phyloP scores from a whole-genome alignment of 2,329 filamentous ascomycete species.

The Fusarium cyanostomum region DNA sequence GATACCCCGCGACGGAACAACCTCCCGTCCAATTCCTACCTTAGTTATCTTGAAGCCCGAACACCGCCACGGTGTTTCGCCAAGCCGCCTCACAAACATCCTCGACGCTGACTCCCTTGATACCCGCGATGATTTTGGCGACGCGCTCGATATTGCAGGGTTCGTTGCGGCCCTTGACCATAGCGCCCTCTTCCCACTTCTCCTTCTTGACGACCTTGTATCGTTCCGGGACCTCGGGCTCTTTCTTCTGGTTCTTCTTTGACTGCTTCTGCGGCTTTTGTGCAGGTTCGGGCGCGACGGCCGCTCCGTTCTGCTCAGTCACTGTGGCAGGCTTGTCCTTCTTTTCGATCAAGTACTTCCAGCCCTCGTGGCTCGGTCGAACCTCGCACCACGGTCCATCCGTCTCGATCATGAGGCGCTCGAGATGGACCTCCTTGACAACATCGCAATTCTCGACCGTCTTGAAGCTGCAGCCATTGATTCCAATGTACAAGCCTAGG shows the following conservation, averaged over 20 bases:
- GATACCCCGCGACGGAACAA: conserved; percentile 43
- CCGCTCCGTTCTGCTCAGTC: conserved; percentile 37
- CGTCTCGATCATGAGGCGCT: conserved; percentile 91
- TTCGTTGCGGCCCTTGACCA: conserved; percentile 97
- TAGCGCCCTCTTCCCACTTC: conserved; percentile 85
- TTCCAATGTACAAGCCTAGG: conserved; percentile 87
- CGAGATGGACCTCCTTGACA: conserved; percentile 79
- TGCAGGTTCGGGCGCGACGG: conserved; percentile 21
- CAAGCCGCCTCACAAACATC: conserved; percentile 88
- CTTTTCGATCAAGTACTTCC: conserved; percentile 68
- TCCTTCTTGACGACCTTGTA: conserved; percentile 95
- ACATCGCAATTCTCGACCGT: conserved; percentile 90
- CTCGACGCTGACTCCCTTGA: conserved; percentile 82
- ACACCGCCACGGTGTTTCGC: conserved; percentile 83
- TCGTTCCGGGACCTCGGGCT: conserved; percentile 73
- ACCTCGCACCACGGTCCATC: conserved; percentile 99
- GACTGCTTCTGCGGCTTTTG: conserved; percentile 49
- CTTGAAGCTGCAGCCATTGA: conserved; percentile 97
- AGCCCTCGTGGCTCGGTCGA: conserved; percentile 85
- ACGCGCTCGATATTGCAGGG: conserved; percentile 87
- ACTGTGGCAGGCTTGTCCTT: conserved; percentile 41
- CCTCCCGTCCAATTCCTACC: conserved; percentile 24
- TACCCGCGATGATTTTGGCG: conserved; percentile 85
- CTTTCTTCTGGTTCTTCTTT: conserved; percentile 65
- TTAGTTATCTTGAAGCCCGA: conserved; percentile 68